Conservation (phyloP, 495 filamentous ascomycete species). For the Polyplosphaeria fusca region DNA sequence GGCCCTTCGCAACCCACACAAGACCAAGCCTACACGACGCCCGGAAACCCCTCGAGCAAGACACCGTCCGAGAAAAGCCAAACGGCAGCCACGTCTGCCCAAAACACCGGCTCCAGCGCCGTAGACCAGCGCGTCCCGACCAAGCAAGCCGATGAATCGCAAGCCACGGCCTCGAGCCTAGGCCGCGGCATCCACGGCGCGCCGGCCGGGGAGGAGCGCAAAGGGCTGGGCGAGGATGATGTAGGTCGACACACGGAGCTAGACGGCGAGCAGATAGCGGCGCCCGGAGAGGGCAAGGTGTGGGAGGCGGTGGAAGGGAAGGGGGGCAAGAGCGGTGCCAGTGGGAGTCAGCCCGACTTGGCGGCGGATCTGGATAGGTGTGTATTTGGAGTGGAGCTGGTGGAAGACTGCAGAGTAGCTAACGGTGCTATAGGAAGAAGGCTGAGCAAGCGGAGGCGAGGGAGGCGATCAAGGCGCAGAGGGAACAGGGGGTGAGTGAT, state of each 20-base stretch:
- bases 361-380: conserved; percentile 44
- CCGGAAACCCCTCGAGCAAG: conserved; percentile 42
- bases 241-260: conserved; percentile 41
- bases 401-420: neutral
- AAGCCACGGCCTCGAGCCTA: conserved; percentile 28
- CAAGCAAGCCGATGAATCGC: conserved; percentile 27
- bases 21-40: conserved; percentile 38
- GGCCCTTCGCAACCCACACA: conserved; percentile 39
- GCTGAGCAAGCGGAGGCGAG: conserved; percentile 41
- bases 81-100: conserved; percentile 29
- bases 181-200: conserved; percentile 40
- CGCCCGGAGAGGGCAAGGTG: conserved; percentile 41
- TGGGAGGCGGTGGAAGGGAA: conserved; percentile 36
- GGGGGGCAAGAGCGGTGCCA: conserved; percentile 28
- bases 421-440: conserved; percentile 41
- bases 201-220: conserved; percentile 37
- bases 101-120: neutral
- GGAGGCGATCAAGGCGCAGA: conserved; percentile 37
- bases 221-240: conserved; percentile 35
- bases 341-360: conserved; percentile 39
- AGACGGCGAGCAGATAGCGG: conserved; percentile 42
- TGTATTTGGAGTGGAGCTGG: conserved; percentile 2
- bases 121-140: conserved; percentile 36
- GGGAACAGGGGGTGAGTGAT: conserved; percentile 35
- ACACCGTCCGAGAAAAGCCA: conserved; percentile 32